Conservation (phyloP, 1,284 basidiomycete genomes). For the Cutaneotrichosporon dermatis region DNA sequence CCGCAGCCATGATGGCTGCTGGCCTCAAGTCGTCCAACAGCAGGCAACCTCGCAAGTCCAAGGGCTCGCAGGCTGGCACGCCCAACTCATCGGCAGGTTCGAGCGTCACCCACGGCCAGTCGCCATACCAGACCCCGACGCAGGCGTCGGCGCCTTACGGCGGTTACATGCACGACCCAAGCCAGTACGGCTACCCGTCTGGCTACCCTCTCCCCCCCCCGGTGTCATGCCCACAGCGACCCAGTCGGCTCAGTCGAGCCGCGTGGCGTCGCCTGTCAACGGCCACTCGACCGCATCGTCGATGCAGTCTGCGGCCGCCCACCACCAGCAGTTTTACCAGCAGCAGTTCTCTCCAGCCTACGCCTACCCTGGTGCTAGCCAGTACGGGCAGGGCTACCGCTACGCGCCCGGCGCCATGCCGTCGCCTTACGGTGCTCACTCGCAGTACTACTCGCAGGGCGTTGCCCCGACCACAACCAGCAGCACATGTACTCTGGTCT, state of each 20-base stretch:
- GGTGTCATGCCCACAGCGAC: conserved; percentile 29
- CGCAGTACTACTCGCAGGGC: conserved; percentile 34
- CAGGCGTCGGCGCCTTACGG: conserved; percentile 35
- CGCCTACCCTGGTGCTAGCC: conserved; percentile 30
- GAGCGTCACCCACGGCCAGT: conserved; percentile 32
- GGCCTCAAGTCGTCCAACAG: conserved; percentile 41
- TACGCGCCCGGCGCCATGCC: conserved; percentile 31
- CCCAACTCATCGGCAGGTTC: conserved; percentile 40
- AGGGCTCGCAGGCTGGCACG: conserved; percentile 35
- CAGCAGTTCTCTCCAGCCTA: conserved; percentile 34
- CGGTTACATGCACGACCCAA: conserved; percentile 43
- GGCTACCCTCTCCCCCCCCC: conserved; percentile 30
- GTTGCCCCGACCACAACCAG: conserved; percentile 36
- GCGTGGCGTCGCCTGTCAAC: conserved; percentile 44
- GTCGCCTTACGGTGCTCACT: conserved; percentile 35
- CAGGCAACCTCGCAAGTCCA: conserved; percentile 43
- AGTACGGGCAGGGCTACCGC: conserved; percentile 27
- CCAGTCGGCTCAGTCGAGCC: conserved; percentile 37
- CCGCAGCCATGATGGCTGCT: conserved; percentile 46
- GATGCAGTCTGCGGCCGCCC: conserved; percentile 17
- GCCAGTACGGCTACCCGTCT: conserved; percentile 29
- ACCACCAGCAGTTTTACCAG: conserved; percentile 38
- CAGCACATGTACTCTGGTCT: conserved; percentile 40
- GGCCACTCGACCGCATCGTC: conserved; percentile 38
- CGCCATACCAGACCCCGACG: conserved; percentile 42